Percentiles rank a stretch among this genome's conserved stretches.
These are phyloP conservation scores for Mallotus nudiflorus DNA, from an alignment of 345 rosid genomes.

Conservation along the genomic window DNA sequence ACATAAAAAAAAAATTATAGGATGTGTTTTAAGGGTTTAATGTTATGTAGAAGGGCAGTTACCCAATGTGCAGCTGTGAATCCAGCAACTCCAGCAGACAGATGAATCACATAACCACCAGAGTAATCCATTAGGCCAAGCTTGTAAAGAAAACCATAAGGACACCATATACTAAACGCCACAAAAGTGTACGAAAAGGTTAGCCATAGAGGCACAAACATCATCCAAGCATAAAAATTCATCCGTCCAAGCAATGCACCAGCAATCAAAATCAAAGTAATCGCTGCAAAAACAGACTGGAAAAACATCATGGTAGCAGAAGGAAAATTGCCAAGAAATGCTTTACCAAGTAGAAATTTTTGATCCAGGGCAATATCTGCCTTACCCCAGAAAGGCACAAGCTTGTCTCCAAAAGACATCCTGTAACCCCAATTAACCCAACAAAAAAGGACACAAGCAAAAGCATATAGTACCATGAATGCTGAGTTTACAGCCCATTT, in stretches of 20 bases:
- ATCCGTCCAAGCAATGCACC: conserved; percentile 17
- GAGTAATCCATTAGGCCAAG: conserved; percentile 46
- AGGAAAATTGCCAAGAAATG: conserved; percentile 16
- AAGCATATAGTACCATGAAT: conserved; percentile 21
- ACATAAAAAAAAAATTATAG: neutral
- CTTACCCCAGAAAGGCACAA: conserved; percentile 19
- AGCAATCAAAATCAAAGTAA: conserved; percentile 21
- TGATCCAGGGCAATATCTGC: conserved; percentile 12
- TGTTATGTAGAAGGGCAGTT: neutral
- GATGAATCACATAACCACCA: conserved; percentile 55
- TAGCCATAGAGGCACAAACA: conserved; percentile 51
- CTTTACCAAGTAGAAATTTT: neutral
- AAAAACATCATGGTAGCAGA: conserved; percentile 23
- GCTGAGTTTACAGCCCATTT: conserved; percentile 29
- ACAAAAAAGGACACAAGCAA: conserved; percentile 22
- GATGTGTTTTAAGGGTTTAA: too few species aligned
- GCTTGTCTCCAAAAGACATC: conserved; percentile 17
- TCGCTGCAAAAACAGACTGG: conserved; percentile 20
- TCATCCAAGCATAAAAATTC: conserved; percentile 49
- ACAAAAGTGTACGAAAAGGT: conserved; percentile 46
- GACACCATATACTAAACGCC: conserved; percentile 45
- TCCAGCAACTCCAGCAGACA: conserved; percentile 49
- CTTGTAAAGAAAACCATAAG: conserved; percentile 33
- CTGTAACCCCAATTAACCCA: conserved; percentile 24
- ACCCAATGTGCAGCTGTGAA: conserved; percentile 56